These are phyloP conservation scores for Fraxinus ornus DNA, from an alignment of 305 asterid genomes.

Conservation along the genomic window DNA sequence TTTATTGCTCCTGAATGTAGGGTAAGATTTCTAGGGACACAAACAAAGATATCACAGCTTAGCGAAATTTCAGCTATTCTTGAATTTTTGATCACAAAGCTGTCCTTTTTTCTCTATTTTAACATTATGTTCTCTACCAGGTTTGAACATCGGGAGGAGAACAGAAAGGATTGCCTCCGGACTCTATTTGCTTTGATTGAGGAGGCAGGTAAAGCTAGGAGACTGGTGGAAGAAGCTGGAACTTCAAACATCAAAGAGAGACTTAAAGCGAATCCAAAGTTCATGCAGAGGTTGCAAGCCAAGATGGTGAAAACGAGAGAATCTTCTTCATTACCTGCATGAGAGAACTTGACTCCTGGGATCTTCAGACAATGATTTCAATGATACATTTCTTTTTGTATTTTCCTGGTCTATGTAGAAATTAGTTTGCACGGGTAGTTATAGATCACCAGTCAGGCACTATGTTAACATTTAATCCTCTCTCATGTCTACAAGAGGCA, in stretches of 20 bases:
- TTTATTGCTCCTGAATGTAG: background rate
- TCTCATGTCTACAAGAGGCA: background rate
- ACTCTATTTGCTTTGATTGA: conserved; percentile 71
- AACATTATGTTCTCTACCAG: conserved; percentile 32
- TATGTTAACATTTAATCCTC: background rate
- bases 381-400: background rate
- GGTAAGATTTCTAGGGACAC: background rate
- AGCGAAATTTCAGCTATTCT: background rate
- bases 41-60: background rate
- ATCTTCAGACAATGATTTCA: background rate
- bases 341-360: conserved; percentile 20
- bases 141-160: conserved; percentile 95
- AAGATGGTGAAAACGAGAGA: conserved; percentile 38
- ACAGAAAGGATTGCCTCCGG: conserved; percentile 91
- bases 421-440: background rate
- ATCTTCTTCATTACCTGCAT: conserved; percentile 27
- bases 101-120: background rate
- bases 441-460: background rate
- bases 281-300: conserved; percentile 75
- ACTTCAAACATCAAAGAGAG: conserved; percentile 57
- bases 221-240: conserved; percentile 64
- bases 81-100: background rate
- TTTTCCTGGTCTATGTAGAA: background rate
- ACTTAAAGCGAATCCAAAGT: conserved; percentile 69
- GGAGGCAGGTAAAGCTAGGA: conserved; percentile 77